Base-by-base conservation (phyloP, 176 grass and related monocot genomes). In the Thalia dealbata region DNA sequence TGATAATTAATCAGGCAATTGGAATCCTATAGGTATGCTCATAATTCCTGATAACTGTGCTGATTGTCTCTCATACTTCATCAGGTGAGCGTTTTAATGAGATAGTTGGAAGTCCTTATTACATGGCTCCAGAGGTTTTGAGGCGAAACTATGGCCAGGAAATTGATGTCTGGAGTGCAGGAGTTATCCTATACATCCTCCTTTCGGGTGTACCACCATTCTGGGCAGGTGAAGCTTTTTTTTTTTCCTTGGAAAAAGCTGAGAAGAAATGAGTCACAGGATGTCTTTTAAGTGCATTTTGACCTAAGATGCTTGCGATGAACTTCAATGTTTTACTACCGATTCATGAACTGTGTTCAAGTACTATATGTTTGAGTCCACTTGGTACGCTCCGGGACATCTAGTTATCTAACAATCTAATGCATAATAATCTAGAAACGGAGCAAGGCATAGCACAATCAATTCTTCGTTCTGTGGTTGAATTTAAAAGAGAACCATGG, bases 101-200 rank as follows among this genome's bases (percentile, higher is more conserved):
- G 73, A 75, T 75, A 61, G 73, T 75, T 7, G 73, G 73, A 10
- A 75, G 73, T 55, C 73, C 73, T 64, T 75, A 75, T 48, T 75
- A 75, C 73, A 75, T 75, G 73, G 73, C 73, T 11, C 73, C 73
- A 11, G 73, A 75, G 59, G 73, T 75, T 75, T 27, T 75, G 15
- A 75, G 63, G 58, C 35, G 73, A 63, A 63, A 75, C 46, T 75
- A 75, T 75, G 73, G 73, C 22, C 73, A 38, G 63, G 73, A 75
- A 75, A 35, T 75, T 25, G 73, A 75, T 75, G 73, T 75, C 14
- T 75, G 73, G 73, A 75, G 73, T 48, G 73, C 73, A 62, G 73
- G 73, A 62, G 73, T 75, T 63, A 75, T 75, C 73, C 73, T 75
- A 28, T 75, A 64, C 38, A 75, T 75, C 38, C 38, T 75, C 22